Base-by-base conservation (phyloP, 1,284 basidiomycete genomes). In the Peniophora sp. region DNA sequence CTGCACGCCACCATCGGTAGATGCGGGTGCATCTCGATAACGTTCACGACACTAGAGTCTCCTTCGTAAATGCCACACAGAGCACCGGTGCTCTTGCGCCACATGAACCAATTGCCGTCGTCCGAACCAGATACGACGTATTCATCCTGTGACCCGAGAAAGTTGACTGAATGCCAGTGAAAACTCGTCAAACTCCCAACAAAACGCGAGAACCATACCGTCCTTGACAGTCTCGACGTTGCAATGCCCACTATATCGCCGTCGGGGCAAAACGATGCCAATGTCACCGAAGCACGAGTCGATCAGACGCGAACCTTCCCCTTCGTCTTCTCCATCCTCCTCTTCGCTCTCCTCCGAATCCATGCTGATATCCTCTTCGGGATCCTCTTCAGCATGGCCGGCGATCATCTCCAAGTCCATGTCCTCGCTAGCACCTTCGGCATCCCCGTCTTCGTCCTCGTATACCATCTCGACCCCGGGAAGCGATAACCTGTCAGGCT, bases 211-310 rank as follows among this genome's bases (percentile, higher is more conserved):
- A 43, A 12, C 62, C 83, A 64, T 57, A 89, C 92, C 90, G 64
- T 97, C 94, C 67, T 97, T 97, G 51, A 95, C 81, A 0, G 94
- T 97, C 57, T 85, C 83, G 3, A 86, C 71, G 64, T 97, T 97
- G 55, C 84, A 80, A 37, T 87, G 83, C 2, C 94, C 94, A 22
- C 64, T 64, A 66, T 79, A 97, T 9, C 76, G 74, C 50, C 64
- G 66, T 24, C 79, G 76, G n/a, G 94, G 92, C 51, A 79, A 69
- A 48, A 96, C 69, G 34, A 83, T 63, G 2, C 90, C 83, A 1
- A 83, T 70, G 51, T 66, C 60, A 14, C 68, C 58, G 52, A 68
- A 62, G 36, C 60, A 58, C 17, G 27, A 32, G 27, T 62, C 62
- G 0, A 51, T 49, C 32, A 62, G 59, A 47, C 62, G 62, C 10